A percentile compares a stretch with the other conserved stretches of the same genome.
These are phyloP conservation scores for Leishmania mexicana DNA, from an alignment of 208 protist species.

Conservation along the genomic window DNA sequence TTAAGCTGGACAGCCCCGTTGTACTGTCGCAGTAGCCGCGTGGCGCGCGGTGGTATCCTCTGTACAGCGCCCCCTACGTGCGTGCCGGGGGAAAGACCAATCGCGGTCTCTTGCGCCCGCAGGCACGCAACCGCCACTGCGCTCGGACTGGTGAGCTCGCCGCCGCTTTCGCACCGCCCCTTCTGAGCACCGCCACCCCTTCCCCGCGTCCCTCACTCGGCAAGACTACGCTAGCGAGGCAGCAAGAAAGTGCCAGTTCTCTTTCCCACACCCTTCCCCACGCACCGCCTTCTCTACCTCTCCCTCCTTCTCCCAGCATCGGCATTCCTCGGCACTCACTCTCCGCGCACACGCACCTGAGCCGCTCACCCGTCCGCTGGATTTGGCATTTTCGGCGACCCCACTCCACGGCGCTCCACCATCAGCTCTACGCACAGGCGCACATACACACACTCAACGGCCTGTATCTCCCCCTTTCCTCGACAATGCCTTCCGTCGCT, in stretches of 20 bases:
- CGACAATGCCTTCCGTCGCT: background rate
- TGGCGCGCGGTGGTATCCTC: too few relatives aligned
- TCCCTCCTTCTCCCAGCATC: background rate
- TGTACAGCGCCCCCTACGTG: too few relatives aligned
- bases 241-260: background rate
- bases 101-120: too few relatives aligned
- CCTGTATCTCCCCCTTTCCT: background rate
- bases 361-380: background rate
- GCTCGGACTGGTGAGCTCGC: too few relatives aligned
- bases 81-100: too few relatives aligned
- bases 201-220: background rate
- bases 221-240: background rate
- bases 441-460: background rate
- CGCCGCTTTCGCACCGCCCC: background rate
- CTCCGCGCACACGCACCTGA: background rate
- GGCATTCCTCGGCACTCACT: background rate
- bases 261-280: background rate
- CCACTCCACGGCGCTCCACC: background rate
- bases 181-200: background rate
- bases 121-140: too few relatives aligned
- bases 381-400: background rate
- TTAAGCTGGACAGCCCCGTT: too few relatives aligned
- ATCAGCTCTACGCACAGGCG: background rate
- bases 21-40: too few relatives aligned
- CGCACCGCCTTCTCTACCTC: background rate